A percentile compares a stretch with the other conserved stretches of the same genome.
Conservation (phyloP, 768 basidiomycete species). For the Agaricus sinodeliciosus region DNA sequence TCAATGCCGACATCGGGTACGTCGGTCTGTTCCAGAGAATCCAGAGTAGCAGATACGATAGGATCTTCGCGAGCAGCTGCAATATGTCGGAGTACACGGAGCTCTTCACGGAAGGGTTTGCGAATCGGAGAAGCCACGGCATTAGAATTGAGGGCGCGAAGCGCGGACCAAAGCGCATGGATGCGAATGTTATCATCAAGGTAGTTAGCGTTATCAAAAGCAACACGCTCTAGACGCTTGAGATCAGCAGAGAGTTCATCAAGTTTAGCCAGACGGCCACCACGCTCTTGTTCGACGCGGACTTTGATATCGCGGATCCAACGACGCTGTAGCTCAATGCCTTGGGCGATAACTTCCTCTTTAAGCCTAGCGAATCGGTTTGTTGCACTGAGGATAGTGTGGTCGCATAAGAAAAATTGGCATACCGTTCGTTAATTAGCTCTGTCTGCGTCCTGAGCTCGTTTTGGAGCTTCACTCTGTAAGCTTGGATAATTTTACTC, state of each 20-base stretch:
- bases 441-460: constrained; percentile 87
- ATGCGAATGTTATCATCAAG: constrained; percentile 92
- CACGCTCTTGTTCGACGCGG: constrained; percentile 93
- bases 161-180: constrained; percentile 88
- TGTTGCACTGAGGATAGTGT: not conserved
- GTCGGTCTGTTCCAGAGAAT: constrained; percentile 61
- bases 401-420: not conserved
- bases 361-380: constrained; percentile 51
- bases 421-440: constrained; percentile 90
- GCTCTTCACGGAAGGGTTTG: constrained; percentile 84
- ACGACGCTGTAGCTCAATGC: constrained; percentile 92
- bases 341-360: constrained; percentile 93
- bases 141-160: constrained; percentile 69
- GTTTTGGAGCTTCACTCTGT: constrained; percentile 78
- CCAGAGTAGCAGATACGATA: constrained; percentile 58
- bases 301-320: constrained; percentile 97
- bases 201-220: constrained; percentile 84
- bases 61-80: constrained; percentile 66
- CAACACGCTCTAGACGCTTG: constrained; percentile 86
- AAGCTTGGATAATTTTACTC: constrained; percentile 61
- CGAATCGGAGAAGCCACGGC: constrained; percentile 62
- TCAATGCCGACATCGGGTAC: constrained; percentile 80
- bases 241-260: constrained; percentile 87
- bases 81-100: constrained; percentile 74
- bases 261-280: constrained; percentile 89